Base-by-base conservation (phyloP, 805 yeast species). In the Spathaspora passalidarum region DNA sequence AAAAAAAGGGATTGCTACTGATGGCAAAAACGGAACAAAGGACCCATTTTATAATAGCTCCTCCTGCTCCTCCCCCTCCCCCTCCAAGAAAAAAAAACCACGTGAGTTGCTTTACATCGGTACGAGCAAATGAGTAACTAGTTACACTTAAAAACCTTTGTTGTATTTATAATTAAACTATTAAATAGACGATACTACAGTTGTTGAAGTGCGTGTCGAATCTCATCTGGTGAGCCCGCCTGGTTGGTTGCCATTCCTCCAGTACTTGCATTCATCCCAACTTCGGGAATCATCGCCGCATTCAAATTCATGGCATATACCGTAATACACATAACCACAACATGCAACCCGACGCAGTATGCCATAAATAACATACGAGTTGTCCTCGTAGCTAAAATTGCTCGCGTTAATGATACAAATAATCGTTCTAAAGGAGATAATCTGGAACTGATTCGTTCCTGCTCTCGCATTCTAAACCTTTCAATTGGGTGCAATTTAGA, bases 401-500 rank as follows among this genome's bases (percentile, higher is more conserved):
- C 78, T 52, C 88, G 74, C 1, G 96, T 84, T 49, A 86, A 73
- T 47, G 82, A 80, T 48, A 82, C 80, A 52, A 84, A 86, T n/a
- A 87, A 65, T 48, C 95, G 74, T 55, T 94, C 97, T 46, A 86
- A 60, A 1, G 94, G 86, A 1, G 91, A 82, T 61, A 90, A 72
- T 40, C 80, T 77, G 6, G 90, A 80, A 42, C 78, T 76, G 40
- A 86, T 83, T 53, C 96, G 73, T 56, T 85, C 89, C 29, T 86
- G 79, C 59, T 89, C 97, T 51, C 81, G 71, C 38, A 82, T 77
- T 56, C 95, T 78, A 65, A 92, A 88, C 56, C 81, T 86, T 53
- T 87, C 92, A 49, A 90, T 80, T 25, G 96, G 95, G 55, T 89
- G 90, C 39, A 89, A 68, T 41, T 83, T 84, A 43, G 84, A 82